Evolutionary conservation across 2,329 filamentous ascomycete species (phyloP).

Genomic region (Harringtonia aguacate): DNA sequence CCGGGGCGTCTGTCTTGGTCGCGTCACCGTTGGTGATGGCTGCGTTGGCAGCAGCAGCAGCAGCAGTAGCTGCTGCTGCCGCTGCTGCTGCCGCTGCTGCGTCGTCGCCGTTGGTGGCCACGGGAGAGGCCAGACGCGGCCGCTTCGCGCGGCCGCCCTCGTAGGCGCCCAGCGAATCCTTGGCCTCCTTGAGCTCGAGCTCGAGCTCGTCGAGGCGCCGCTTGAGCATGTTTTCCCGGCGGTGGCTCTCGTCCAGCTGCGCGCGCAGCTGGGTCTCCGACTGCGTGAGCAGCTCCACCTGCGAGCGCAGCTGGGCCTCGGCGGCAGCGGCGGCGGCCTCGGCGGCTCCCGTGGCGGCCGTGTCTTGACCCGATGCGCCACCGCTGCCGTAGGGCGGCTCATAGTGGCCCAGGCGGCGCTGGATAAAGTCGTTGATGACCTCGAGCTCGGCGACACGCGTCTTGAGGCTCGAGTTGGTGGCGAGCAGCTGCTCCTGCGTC

Average conservation of each 20-base stretch:
- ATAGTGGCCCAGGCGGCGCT: constrained; percentile 60
- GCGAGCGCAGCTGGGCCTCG: constrained; percentile 39
- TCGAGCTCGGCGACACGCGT: constrained; percentile 93
- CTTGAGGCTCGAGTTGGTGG: constrained; percentile 78
- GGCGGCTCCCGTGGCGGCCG: not conserved
- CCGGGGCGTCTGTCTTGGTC: no score
- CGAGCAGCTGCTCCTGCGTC: constrained; percentile 69
- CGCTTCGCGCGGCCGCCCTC: constrained; percentile 20
- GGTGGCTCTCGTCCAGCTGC: constrained; percentile 66
- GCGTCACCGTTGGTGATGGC: no score
- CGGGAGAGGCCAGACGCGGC: constrained; percentile 14
- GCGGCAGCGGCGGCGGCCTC: constrained; percentile 25
- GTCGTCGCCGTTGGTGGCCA: no score
- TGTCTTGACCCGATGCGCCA: constrained; percentile 28
- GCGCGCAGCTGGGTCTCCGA: constrained; percentile 47
- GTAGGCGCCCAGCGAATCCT: constrained; percentile 15
- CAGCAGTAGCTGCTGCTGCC: not conserved
- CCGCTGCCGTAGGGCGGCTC: constrained; percentile 50
- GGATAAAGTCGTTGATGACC: constrained; percentile 80
- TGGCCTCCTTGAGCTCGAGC: constrained; percentile 35
- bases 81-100: not conserved
- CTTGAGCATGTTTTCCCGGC: constrained; percentile 72
- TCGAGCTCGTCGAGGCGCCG: constrained; percentile 72
- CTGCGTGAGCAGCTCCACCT: constrained; percentile 41
- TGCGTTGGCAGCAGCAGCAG: not conserved